These are phyloP conservation scores for Hyaloscypha variabilis DNA, from an alignment of 495 filamentous ascomycete genomes.

Conservation along the genomic window DNA sequence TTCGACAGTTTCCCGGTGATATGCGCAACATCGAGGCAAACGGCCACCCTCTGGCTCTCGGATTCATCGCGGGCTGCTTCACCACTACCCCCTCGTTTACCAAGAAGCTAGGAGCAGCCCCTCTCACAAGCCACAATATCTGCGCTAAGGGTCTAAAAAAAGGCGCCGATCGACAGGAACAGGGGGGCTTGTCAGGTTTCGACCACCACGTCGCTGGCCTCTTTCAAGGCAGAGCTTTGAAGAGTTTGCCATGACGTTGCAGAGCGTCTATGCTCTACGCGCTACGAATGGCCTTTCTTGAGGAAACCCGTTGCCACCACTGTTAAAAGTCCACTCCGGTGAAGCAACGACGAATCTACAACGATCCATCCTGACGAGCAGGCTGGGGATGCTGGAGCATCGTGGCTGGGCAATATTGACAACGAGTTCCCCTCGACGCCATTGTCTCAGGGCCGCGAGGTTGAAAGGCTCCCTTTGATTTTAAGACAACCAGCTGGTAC, in stretches of 20 bases:
- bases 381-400: neutral
- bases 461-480: conserved; percentile 1
- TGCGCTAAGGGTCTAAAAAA: neutral
- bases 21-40: neutral
- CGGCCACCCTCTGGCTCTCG: neutral
- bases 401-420: neutral
- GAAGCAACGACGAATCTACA: neutral
- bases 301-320: neutral
- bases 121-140: neutral
- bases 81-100: neutral
- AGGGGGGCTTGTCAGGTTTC: neutral
- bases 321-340: neutral
- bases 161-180: conserved; percentile 6
- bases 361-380: neutral
- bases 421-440: neutral
- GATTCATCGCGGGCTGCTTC: neutral
- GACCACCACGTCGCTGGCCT: no score
- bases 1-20: neutral
- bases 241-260: no score
- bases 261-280: neutral
- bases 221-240: no score
- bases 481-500: neutral
- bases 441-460: conserved; percentile 3
- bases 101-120: neutral
- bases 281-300: neutral